A percentile compares a stretch with the other conserved stretches of the same genome.
phyloP scores from a whole-genome alignment of 2,329 filamentous ascomycete genomes.

The Talaromyces pinophilus region DNA sequence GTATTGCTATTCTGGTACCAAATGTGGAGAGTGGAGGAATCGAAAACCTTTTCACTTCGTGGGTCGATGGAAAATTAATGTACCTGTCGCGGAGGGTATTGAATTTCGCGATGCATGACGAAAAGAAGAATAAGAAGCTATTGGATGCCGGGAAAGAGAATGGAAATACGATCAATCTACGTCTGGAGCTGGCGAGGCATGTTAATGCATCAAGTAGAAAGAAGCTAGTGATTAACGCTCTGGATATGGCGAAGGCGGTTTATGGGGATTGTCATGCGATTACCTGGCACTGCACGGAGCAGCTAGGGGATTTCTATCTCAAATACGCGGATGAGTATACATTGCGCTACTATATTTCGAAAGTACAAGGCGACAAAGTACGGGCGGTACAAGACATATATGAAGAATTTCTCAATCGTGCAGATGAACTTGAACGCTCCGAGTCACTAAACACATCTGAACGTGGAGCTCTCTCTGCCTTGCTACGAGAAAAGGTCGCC shows the following conservation, averaged over 20 bases:
- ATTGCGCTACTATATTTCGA: constrained; percentile 3
- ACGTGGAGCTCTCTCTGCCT: background rate
- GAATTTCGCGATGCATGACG: background rate
- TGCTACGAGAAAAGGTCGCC: constrained; percentile 6
- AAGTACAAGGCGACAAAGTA: background rate
- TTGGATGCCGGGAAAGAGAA: constrained; percentile 3
- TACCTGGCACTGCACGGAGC: constrained; percentile 15
- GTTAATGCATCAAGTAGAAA: background rate
- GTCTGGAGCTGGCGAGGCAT: background rate
- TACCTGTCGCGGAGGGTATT: background rate
- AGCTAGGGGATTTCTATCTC: constrained; percentile 6
- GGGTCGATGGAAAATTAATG: constrained; percentile 10
- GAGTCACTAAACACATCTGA: background rate
- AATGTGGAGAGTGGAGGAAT: background rate
- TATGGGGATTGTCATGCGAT: constrained; percentile 12
- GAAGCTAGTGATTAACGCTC: background rate
- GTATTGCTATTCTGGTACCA: constrained; percentile 3
- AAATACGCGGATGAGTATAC: background rate
- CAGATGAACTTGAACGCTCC: background rate
- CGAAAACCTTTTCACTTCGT: background rate
- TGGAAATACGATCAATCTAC: constrained; percentile 10
- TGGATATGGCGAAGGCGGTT: constrained; percentile 10
- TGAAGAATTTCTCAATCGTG: constrained; percentile 18
- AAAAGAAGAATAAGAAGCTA: background rate
- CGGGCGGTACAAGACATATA: background rate